phyloP scores from a whole-genome alignment of 371 early-diverging fungal species.

The Haplosporangium sp. region DNA sequence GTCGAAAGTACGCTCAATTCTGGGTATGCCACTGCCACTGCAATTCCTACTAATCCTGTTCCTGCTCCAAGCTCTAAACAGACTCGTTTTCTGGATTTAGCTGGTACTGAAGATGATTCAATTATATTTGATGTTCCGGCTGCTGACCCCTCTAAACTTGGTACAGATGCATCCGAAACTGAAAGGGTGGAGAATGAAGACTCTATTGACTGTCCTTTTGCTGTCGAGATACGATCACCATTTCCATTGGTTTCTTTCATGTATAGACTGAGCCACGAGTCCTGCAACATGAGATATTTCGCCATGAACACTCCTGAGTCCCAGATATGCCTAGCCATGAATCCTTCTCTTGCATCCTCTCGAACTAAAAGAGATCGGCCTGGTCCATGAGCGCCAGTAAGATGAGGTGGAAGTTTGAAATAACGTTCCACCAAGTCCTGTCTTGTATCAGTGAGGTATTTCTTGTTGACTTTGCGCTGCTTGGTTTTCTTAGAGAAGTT shows the following conservation, averaged over 20 bases:
- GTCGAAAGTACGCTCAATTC: conserved; percentile 49
- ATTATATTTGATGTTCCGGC: neutral
- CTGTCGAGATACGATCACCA: neutral
- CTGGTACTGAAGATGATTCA: conserved; percentile 12
- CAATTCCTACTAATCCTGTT: conserved; percentile 54
- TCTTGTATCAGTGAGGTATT: conserved; percentile 48
- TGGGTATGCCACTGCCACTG: conserved; percentile 49
- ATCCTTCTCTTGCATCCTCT: conserved; percentile 53
- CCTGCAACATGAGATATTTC: conserved; percentile 43
- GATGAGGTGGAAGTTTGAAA: conserved; percentile 41
- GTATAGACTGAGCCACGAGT: conserved; percentile 53
- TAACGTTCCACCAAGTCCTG: conserved; percentile 54
- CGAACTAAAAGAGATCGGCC: conserved; percentile 41
- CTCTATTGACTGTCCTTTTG: conserved; percentile 12
- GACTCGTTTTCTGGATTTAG: conserved; percentile 18
- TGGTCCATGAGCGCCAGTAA: conserved; percentile 31
- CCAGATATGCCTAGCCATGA: conserved; percentile 57
- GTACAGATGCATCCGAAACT: conserved; percentile 11
- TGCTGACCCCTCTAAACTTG: neutral
- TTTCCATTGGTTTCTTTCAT: conserved; percentile 30
- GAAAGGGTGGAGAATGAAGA: conserved; percentile 29
- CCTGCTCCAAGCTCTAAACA: conserved; percentile 56
- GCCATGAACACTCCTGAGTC: conserved; percentile 57
- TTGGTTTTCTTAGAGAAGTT: conserved; percentile 40
- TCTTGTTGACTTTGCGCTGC: conserved; percentile 49